These are phyloP conservation scores for Phaeosphaeria sp. DNA, from an alignment of 2,329 filamentous ascomycete species.

Conservation along the genomic window DNA sequence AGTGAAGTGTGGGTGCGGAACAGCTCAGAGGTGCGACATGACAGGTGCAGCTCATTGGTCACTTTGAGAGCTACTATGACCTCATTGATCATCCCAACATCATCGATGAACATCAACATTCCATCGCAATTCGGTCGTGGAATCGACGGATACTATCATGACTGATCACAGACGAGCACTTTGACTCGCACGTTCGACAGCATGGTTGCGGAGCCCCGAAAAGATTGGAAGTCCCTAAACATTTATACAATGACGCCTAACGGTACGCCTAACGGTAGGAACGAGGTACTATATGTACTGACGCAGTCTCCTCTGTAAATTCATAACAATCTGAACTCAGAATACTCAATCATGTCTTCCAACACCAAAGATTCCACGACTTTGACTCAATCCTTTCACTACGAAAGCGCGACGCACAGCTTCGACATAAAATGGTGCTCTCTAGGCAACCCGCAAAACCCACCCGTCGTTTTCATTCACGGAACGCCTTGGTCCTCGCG, in stretches of 20 bases:
- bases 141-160: background rate
- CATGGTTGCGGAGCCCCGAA: background rate
- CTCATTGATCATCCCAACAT: background rate
- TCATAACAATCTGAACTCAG: background rate
- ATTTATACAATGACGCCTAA: too few species aligned
- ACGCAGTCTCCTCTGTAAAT: too few species aligned
- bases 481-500: conserved; percentile 33
- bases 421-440: conserved; percentile 21
- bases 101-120: background rate
- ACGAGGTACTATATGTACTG: background rate
- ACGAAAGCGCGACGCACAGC: conserved; percentile 16
- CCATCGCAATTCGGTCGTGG: background rate
- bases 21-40: too few species aligned
- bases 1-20: too few species aligned
- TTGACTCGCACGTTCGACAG: background rate
- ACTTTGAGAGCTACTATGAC: background rate
- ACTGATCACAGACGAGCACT: background rate
- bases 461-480: conserved; percentile 26
- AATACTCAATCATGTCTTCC: background rate
- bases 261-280: too few species aligned
- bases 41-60: conserved; percentile 4
- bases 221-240: background rate
- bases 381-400: conserved; percentile 16
- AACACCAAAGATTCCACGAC: background rate
- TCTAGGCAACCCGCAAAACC: conserved; percentile 11